Evolutionary conservation across 768 basidiomycete species (phyloP), one percentile per base, ranked within the genome.

Genomic region (Phlebiopsis gigantea): DNA sequence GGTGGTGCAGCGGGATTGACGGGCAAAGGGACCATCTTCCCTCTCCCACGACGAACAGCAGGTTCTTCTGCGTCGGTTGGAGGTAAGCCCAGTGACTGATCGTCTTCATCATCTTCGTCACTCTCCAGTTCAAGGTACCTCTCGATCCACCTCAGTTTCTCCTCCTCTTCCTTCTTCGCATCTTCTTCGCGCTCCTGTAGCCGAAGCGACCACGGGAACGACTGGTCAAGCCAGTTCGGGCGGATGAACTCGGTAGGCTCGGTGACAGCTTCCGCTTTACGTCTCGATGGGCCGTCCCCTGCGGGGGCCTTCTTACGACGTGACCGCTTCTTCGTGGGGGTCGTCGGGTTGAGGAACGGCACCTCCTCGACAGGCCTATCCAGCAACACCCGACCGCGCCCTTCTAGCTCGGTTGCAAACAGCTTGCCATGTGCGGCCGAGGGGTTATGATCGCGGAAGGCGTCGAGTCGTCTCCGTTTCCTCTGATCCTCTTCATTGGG

Each of bases 171-270:
- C 28, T 77, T 76, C 28, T 77, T 75, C 63, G 78, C 79, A 22
- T 75, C 74, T 46, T 75, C 61, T 48, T 83, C 80, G 29, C 79
- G 76, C 66, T 85, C 79, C 59, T 81, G 76, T n/a, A 73, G 75
- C 53, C 84, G 75, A 61, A 85, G 66, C 48, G 79, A 79, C 90
- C 90, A 93, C 21, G 90, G 90, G 64, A 90, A 91, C 69, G 83
- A 83, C 7, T 75, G 61, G 63, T 93, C 90, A 6, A 85, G 85
- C 90, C 90, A 92, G 65, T 88, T 85, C 9, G 88, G 87, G 53
- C 29, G 53, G 26, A 19, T 30, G 19, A 10, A 19, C 19, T n/a
- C 31, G 1, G 12, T 21, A 7, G 31, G 31, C 19, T 24, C 31
- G 1, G 34, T 14, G 1, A 21, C 31, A 9, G 31, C 15, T 15